phyloP scores from a whole-genome alignment of 2,329 filamentous ascomycete genomes.

The Fusarium bulbicola region DNA sequence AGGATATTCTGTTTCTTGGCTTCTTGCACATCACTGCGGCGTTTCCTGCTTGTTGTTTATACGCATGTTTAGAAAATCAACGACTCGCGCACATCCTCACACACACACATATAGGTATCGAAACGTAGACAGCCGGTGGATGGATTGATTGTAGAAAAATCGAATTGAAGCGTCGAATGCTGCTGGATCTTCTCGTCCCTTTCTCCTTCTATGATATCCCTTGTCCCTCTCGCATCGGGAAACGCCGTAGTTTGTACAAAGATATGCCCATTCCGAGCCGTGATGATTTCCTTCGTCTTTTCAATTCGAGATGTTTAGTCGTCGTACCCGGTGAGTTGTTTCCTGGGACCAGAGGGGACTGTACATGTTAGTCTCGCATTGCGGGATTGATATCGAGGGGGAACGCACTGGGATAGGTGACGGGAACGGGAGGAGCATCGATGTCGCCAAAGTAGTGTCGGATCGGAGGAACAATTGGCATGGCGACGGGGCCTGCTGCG shows the following conservation, averaged over 20 bases:
- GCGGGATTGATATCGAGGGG: rapidly evolving
- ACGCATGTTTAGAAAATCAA: slow-evolving; percentile 30
- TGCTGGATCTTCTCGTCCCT: slow-evolving; percentile 30
- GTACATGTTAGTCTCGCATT: not conserved
- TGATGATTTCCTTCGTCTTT: slow-evolving; percentile 14
- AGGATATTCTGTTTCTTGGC: slow-evolving; percentile 6
- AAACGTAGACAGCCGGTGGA: slow-evolving; percentile 14
- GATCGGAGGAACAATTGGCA: slow-evolving; percentile 78
- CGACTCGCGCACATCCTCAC: slow-evolving; percentile 24
- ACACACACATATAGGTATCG: slow-evolving; percentile 24
- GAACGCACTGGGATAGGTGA: slow-evolving; percentile 90
- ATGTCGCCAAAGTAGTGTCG: slow-evolving; percentile 78
- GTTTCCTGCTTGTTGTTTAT: slow-evolving; percentile 16
- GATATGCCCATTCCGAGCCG: slow-evolving; percentile 6
- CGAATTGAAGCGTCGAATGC: slow-evolving; percentile 43
- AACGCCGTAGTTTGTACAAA: slow-evolving; percentile 45
- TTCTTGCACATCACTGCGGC: slow-evolving; percentile 27
- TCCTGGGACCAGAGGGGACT: slow-evolving; percentile 69
- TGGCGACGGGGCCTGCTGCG: slow-evolving; percentile 72
- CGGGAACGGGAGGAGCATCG: slow-evolving; percentile 75
- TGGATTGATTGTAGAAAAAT: slow-evolving; percentile 31
- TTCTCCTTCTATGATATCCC: slow-evolving; percentile 31
- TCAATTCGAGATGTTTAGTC: slow-evolving; percentile 52
- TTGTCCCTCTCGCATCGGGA: slow-evolving; percentile 20
- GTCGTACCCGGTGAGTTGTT: slow-evolving; percentile 68